Evolutionary conservation across 306 rosid genomes (phyloP).

Genomic region (Quercus glauca): DNA sequence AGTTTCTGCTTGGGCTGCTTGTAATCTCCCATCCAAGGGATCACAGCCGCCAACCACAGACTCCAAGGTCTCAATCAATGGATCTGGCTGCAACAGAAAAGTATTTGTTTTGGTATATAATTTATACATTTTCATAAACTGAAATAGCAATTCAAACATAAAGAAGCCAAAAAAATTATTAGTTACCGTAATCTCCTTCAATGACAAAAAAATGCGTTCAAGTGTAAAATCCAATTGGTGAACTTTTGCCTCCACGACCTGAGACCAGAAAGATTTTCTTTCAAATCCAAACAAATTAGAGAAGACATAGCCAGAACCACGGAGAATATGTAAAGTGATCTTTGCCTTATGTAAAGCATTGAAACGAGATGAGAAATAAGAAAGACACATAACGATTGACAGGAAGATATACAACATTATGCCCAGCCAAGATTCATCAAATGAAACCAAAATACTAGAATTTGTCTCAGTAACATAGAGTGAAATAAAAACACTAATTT

Average conservation of each 20-base stretch:
- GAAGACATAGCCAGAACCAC: not conserved
- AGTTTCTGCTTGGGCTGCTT: constrained; percentile 53
- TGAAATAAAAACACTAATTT: not conserved
- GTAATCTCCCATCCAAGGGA: constrained; percentile 62
- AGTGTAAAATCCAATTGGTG: constrained; percentile 68
- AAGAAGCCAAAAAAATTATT: not conserved
- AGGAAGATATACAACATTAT: not conserved
- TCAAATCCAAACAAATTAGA: constrained; percentile 5
- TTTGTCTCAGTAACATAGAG: not conserved
- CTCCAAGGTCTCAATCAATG: constrained; percentile 71
- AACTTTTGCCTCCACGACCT: constrained; percentile 94
- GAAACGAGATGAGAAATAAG: not conserved
- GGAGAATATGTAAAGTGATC: not conserved
- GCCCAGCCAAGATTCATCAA: not conserved
- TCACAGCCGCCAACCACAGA: constrained; percentile 66
- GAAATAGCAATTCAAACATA: not conserved
- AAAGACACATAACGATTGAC: not conserved
- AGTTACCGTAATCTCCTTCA: constrained; percentile 76
- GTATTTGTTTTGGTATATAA: constrained; percentile 12
- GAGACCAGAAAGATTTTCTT: constrained; percentile 28
- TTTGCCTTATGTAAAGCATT: not conserved
- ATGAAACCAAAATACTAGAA: constrained; percentile 4
- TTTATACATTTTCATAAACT: constrained; percentile 6
- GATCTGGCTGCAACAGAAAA: constrained; percentile 78
- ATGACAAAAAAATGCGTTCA: constrained; percentile 73